A percentile compares a stretch with the other conserved stretches of the same genome.
Conservation (phyloP, 805 yeast species). For the Candida coquimbonensis region DNA sequence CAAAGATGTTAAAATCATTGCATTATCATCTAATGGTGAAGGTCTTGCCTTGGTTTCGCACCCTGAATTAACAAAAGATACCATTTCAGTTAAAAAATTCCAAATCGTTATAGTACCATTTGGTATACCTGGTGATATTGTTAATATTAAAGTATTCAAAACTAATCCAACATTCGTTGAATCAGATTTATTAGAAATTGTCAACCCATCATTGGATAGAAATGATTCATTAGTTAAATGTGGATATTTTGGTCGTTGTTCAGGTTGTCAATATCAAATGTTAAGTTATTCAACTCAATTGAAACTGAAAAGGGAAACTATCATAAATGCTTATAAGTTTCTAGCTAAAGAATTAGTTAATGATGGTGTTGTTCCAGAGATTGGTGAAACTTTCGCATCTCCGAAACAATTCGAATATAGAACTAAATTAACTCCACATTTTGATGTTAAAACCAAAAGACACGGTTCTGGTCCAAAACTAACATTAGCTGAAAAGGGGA, state of each 20-base stretch:
- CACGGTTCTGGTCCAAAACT: conserved; percentile 54
- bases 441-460: conserved; percentile 61
- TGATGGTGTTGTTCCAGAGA: conserved; percentile 44
- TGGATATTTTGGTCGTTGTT: conserved; percentile 83
- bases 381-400: conserved; percentile 62
- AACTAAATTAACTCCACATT: conserved; percentile 95
- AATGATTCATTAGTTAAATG: conserved; percentile 62
- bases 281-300: conserved; percentile 69
- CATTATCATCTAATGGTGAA: conserved; percentile 75
- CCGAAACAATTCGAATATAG: conserved; percentile 75
- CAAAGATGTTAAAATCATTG: conserved; percentile 47
- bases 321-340: conserved; percentile 72
- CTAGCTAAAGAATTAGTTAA: conserved; percentile 54
- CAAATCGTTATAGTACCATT: conserved; percentile 81
- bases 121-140: conserved; percentile 80
- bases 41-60: conserved; percentile 68
- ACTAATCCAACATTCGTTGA: conserved; percentile 72
- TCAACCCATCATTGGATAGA: conserved; percentile 32
- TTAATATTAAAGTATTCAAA: conserved; percentile 62
- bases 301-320: conserved; percentile 62
- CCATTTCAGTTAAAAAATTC: conserved; percentile 14
- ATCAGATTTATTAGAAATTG: conserved; percentile 58
- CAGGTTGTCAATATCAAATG: conserved; percentile 92
- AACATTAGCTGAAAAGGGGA: conserved; percentile 73
- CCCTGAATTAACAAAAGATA: conserved; percentile 32